Conservation (phyloP, 1,284 basidiomycete species). For the Rhodotorula sp. region DNA sequence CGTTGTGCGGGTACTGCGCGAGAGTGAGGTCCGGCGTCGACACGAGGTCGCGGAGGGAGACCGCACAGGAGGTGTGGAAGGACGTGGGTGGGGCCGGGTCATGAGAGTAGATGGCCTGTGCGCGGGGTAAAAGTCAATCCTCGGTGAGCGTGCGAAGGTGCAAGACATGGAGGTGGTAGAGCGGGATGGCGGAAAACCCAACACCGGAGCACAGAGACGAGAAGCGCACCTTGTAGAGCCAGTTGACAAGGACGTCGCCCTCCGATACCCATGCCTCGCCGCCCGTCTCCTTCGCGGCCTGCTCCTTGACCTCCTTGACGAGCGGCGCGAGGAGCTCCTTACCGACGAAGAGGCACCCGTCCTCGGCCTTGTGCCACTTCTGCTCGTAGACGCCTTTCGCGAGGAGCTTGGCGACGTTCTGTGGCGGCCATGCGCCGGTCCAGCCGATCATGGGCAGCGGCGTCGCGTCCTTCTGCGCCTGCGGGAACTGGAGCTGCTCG, state of each 20-base stretch:
- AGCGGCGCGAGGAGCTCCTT: not conserved
- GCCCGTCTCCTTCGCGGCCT: not conserved
- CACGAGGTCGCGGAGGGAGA: not conserved
- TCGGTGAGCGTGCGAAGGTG: too few species aligned
- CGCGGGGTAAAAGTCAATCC: not conserved
- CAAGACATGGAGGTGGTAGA: too few species aligned
- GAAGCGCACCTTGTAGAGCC: constrained; percentile 9
- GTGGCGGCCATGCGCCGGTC: not conserved
- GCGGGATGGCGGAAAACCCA: too few species aligned
- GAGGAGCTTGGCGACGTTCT: not conserved
- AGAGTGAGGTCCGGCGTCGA: not conserved
- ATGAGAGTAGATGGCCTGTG: not conserved
- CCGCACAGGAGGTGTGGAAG: not conserved
- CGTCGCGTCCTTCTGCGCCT: not conserved
- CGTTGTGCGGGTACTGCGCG: not conserved
- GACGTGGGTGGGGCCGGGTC: not conserved
- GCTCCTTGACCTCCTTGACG: not conserved
- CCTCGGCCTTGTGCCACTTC: constrained; percentile 1
- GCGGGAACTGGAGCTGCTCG: not conserved
- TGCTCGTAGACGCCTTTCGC: not conserved
- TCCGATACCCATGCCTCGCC: constrained; percentile 8
- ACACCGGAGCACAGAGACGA: not conserved
- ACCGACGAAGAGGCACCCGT: not conserved
- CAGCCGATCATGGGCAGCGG: constrained; percentile 5
- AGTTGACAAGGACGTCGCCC: constrained; percentile 4